A percentile compares a stretch with the other conserved stretches of the same genome.
Conservation (phyloP, 129 eudicot genomes). For the Flaveria trinervia region DNA sequence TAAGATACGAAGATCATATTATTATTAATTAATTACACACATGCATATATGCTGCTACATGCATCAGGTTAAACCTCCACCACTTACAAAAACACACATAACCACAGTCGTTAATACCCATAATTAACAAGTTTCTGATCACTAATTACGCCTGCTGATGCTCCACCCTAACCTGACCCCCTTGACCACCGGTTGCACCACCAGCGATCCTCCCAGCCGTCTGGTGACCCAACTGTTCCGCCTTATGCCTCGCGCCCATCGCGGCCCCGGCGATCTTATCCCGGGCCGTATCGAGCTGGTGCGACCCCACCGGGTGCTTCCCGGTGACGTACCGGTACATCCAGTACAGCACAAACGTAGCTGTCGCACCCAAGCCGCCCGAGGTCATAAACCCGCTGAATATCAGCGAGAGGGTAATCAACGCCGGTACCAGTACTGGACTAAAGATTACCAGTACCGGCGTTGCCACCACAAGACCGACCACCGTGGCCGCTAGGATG, state of each 20-base stretch:
- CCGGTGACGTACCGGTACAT: constrained; percentile 60
- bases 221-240: constrained; percentile 34
- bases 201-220: not conserved
- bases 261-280: constrained; percentile 48
- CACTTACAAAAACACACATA: not conserved
- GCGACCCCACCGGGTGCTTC: constrained; percentile 59
- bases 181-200: not conserved
- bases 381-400: constrained; percentile 44
- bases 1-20: not conserved
- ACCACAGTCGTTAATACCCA: not conserved
- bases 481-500: constrained; percentile 52
- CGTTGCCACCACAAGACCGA: constrained; percentile 54
- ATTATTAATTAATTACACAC: not conserved
- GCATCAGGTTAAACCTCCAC: not conserved
- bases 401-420: constrained; percentile 37
- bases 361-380: constrained; percentile 49
- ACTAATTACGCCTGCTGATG: not conserved
- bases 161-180: not conserved
- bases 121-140: not conserved
- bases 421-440: constrained; percentile 65
- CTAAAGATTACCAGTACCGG: constrained; percentile 64
- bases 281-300: constrained; percentile 43
- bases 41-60: not conserved
- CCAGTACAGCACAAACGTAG: constrained; percentile 50
- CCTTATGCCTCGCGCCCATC: constrained; percentile 41